Conservation (phyloP, 1,139 yeast genomes). For the Casaregolazyma lundiana region DNA sequence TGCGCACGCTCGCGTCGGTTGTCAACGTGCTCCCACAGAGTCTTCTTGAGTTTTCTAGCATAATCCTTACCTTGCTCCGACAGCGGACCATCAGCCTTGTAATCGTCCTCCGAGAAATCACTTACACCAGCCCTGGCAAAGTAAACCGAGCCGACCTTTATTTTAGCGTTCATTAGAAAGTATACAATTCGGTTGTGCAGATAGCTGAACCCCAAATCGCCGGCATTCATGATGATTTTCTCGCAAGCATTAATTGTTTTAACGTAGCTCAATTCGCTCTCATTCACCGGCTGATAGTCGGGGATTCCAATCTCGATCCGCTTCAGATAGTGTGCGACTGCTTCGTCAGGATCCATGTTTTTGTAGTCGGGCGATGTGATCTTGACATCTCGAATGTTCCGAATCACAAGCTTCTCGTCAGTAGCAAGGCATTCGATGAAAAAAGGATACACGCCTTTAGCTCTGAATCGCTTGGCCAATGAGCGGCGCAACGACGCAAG, state of each 20-base stretch:
- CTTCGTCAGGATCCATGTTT: slow-evolving; percentile 56
- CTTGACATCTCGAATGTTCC: slow-evolving; percentile 79
- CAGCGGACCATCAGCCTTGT: slow-evolving; percentile 36
- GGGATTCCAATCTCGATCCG: slow-evolving; percentile 43
- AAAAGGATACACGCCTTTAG: slow-evolving; percentile 64
- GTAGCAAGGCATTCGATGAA: slow-evolving; percentile 88
- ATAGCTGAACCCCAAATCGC: slow-evolving; percentile 66
- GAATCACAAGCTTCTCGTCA: slow-evolving; percentile 60
- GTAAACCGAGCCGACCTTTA: slow-evolving; percentile 79
- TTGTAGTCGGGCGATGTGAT: slow-evolving; percentile 80
- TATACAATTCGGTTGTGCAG: slow-evolving; percentile 84
- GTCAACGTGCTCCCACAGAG: slow-evolving; percentile 38
- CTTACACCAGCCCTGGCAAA: slow-evolving; percentile 60
- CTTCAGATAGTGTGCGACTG: slow-evolving; percentile 40
- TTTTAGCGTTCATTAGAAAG: slow-evolving; percentile 80
- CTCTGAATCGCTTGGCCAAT: slow-evolving; percentile 50
- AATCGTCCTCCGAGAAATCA: slow-evolving; percentile 26
- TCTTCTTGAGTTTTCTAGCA: slow-evolving; percentile 37
- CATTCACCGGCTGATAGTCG: slow-evolving; percentile 46
- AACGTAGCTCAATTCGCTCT: slow-evolving; percentile 59
- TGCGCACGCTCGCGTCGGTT: slow-evolving; percentile 19
- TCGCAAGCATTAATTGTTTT: slow-evolving; percentile 90
- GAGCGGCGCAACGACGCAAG: slow-evolving; percentile 60
- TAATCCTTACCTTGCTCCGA: slow-evolving; percentile 35
- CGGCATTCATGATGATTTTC: slow-evolving; percentile 69